Base-by-base conservation (phyloP, 2,329 filamentous ascomycete species). In the Colletotrichum caudatum region DNA sequence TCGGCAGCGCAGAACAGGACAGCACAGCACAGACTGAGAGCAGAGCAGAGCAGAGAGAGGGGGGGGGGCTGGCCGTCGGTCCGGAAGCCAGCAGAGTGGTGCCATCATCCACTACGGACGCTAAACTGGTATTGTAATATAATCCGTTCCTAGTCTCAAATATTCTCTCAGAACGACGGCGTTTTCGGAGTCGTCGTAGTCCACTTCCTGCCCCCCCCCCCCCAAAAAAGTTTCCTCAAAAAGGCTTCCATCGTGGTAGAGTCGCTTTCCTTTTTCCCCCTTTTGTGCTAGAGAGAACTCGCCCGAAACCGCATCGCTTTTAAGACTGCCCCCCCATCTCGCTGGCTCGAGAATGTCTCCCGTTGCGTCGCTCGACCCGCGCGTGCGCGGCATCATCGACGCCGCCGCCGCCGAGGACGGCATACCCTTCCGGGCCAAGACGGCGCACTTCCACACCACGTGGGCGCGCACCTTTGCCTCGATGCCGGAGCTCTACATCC, bases 381-480 rank as follows among this genome's bases (percentile, higher is more conserved):
- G 78, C 39, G 78, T 80, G 64, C 76, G 75, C 35, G 78, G 80
- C 53, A 81, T 82, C 77, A 77, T 82, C 62, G 73, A 75, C n/a
- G 66, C 73, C 57, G 76, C 76, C 61, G 76, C 76, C 65, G 73
- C 74, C 66, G 65, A 59, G 20, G 81, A 83, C 67, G 78, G 78
- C 57, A 77, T 96, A 51, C 90, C 94, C 56, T 97, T 98, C 84
- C 93, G 92, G 80, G 93, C 93, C 7, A 87, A 86, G 69, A 85
- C 88, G 71, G 85, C 89, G 66, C 91, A 98, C 81, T 83, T 91
- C 61, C 96, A 98, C 84, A 91, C 92, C 77, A 99, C 96, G 35
- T 99, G 96, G 96, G 96, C 96, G 54, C 92, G 92, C 78, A 98
- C 96, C 57, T 98, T 97, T 84, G 91, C 93, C 77, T 96, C 92